These are phyloP conservation scores for Austroboletus niveus DNA, from an alignment of 1,284 basidiomycete species.

Conservation along the genomic window DNA sequence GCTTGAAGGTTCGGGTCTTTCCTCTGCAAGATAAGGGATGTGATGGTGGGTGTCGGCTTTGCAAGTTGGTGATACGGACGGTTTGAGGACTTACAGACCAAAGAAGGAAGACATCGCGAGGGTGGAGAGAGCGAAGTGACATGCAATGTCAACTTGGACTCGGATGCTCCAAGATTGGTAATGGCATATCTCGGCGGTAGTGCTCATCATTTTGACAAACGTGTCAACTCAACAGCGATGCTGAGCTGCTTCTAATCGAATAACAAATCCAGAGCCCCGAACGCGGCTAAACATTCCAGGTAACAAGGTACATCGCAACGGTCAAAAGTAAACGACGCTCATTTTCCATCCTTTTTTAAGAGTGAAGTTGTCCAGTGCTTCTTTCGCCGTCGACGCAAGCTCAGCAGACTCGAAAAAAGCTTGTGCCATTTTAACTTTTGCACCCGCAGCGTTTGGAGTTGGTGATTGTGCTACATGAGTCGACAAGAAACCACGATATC, in stretches of 20 bases:
- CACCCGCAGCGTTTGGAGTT: slow-evolving; percentile 58
- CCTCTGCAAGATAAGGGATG: slow-evolving; percentile 46
- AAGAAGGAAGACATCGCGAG: slow-evolving; percentile 78
- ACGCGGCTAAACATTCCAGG: background rate
- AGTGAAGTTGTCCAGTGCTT: slow-evolving; percentile 75
- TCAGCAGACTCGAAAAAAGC: slow-evolving; percentile 72
- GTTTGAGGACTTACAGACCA: slow-evolving; percentile 59
- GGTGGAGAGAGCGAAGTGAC: slow-evolving; percentile 5
- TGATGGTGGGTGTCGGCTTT: slow-evolving; percentile 11
- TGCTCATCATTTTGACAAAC: background rate
- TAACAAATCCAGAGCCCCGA: background rate
- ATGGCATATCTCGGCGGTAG: background rate
- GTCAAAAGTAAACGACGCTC: slow-evolving; percentile 70
- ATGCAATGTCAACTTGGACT: slow-evolving; percentile 1
- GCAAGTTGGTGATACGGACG: background rate
- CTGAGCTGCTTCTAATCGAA: background rate
- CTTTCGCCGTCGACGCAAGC: slow-evolving; percentile 72
- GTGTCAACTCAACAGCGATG: slow-evolving; percentile 1
- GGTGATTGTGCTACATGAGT: slow-evolving; percentile 67
- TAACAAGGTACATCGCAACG: slow-evolving; percentile 10
- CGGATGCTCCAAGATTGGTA: slow-evolving; percentile 16
- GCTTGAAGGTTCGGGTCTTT: slow-evolving; percentile 95
- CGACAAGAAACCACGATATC: slow-evolving; percentile 76
- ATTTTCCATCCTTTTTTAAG: slow-evolving; percentile 81
- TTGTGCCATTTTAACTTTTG: slow-evolving; percentile 71